A percentile compares a stretch with the other conserved stretches of the same genome.
phyloP scores from a whole-genome alignment of 75 land plant species.

The Pinus taeda region DNA sequence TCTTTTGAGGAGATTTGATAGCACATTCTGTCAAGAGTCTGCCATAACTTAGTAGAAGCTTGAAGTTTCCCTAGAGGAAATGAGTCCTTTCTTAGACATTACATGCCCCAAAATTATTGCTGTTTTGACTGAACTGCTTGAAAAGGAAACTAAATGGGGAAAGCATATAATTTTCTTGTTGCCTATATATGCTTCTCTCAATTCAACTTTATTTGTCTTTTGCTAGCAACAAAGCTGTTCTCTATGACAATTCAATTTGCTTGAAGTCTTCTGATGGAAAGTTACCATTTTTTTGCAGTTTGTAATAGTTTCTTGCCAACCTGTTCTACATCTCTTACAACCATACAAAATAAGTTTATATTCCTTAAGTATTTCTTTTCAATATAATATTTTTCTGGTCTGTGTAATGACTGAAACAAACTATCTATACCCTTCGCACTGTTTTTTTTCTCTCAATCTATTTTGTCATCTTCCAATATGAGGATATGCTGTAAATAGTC shows the following conservation, averaged over 20 bases:
- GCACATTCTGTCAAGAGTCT: neutral
- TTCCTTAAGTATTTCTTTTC: neutral
- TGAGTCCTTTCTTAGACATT: neutral
- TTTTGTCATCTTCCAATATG: neutral
- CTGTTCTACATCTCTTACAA: neutral
- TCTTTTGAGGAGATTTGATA: neutral
- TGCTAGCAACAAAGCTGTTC: neutral
- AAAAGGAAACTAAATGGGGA: neutral
- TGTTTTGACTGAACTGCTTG: neutral
- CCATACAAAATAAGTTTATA: neutral
- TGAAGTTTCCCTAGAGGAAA: neutral
- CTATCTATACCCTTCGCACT: neutral
- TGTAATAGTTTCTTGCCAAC: neutral
- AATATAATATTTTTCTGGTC: neutral
- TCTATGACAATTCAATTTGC: neutral
- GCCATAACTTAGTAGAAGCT: neutral
- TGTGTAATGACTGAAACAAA: neutral
- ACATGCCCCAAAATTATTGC: neutral
- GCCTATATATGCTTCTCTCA: neutral
- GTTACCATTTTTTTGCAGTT: neutral
- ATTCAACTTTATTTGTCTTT: neutral
- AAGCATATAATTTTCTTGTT: neutral
- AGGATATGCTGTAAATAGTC: neutral
- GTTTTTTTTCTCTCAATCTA: neutral
- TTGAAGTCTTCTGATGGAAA: neutral